These are phyloP conservation scores for Fraxinus ornus DNA, from an alignment of 305 asterid genomes.

Conservation along the genomic window DNA sequence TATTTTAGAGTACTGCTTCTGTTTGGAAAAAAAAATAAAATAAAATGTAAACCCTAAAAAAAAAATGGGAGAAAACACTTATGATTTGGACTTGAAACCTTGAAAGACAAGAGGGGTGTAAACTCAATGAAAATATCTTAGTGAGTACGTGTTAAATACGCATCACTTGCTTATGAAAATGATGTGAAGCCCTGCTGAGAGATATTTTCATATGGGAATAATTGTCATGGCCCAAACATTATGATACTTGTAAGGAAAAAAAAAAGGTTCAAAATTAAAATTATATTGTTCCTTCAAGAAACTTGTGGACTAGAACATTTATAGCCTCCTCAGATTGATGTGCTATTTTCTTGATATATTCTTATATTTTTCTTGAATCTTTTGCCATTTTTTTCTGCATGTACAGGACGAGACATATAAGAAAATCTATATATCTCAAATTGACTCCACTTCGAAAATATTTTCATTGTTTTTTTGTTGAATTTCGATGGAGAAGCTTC, in stretches of 20 bases:
- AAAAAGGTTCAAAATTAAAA: not conserved
- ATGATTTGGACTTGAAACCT: not conserved
- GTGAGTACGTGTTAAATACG: constrained; percentile 22
- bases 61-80: not conserved
- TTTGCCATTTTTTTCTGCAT: constrained; percentile 1
- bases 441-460: not conserved
- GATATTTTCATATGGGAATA: constrained; percentile 32
- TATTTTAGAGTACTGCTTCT: not conserved
- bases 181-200: constrained; percentile 37
- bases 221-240: constrained; percentile 37
- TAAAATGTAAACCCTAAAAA: not conserved
- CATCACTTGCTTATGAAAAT: constrained; percentile 37
- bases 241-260: constrained; percentile 17
- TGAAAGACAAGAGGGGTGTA: not conserved
- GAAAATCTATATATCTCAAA: not conserved
- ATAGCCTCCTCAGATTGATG: constrained; percentile 22
- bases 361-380: not conserved
- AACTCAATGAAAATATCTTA: constrained; percentile 18
- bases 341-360: constrained; percentile 5
- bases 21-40: not conserved
- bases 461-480: not conserved
- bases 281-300: not conserved
- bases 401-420: constrained; percentile 25
- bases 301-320: constrained; percentile 30
- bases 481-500: constrained; percentile 56